These are phyloP conservation scores for Simmondsia chinensis DNA, from an alignment of 148 eudicot genomes.

Conservation along the genomic window DNA sequence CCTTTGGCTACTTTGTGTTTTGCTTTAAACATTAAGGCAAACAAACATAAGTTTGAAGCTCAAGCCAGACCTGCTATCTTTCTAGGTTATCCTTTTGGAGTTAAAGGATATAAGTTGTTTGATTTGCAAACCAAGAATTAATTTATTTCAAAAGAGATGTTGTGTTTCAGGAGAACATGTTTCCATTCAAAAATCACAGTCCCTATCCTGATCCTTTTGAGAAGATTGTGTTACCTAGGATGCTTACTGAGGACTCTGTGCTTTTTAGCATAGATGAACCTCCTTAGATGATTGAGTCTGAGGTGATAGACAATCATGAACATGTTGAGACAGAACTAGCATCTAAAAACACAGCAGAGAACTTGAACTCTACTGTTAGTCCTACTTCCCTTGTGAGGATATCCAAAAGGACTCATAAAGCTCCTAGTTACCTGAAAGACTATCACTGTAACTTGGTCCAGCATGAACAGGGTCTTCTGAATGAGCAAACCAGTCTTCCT, in stretches of 20 bases:
- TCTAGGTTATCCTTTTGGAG: too few species aligned
- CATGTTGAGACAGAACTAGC: too few species aligned
- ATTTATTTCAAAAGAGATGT: not conserved
- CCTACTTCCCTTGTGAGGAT: not conserved
- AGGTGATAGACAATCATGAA: not conserved
- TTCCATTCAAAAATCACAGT: not conserved
- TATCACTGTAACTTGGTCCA: not conserved
- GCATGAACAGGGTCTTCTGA: not conserved
- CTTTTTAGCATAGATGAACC: not conserved
- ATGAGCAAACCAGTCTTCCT: not conserved
- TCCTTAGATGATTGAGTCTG: not conserved
- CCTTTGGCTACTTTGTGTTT: slow-evolving; percentile 2
- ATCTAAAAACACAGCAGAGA: too few species aligned
- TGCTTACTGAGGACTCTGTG: not conserved
- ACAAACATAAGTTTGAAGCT: not conserved
- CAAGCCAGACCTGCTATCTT: too few species aligned
- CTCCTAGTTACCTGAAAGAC: too few species aligned
- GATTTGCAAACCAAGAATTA: not conserved
- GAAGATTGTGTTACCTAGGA: not conserved
- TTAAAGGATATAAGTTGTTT: too few species aligned
- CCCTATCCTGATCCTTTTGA: not conserved
- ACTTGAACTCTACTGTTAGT: too few species aligned
- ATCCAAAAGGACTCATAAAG: not conserved
- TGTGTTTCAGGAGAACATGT: too few species aligned
- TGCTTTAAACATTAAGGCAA: too few species aligned